Evolutionary conservation across 2,329 filamentous ascomycete genomes (phyloP), one percentile per base, ranked within the genome.

Genomic region (Xylariaceae sp.): DNA sequence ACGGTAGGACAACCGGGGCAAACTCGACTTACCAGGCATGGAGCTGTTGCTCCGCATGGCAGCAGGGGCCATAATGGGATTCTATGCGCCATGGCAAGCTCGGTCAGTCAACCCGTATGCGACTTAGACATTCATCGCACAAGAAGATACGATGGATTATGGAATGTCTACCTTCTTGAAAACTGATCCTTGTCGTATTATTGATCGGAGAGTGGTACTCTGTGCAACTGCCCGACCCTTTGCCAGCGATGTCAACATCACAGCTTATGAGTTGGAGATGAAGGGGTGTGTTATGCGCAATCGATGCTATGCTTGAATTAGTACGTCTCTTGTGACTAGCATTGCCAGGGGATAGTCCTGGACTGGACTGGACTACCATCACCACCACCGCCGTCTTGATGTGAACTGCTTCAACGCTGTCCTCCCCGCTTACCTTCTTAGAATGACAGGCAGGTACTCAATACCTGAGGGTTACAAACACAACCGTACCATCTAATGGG

Each of bases 1-100:
- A 51, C 52, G 57, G 62, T 53, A 64, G 57, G 18, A 49, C 9
- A 42, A 15, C 17, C 13, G 17, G 54, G 4, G 23, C 23, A 13
- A 42, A 65, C 8, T 4, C 10, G 17, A 51, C 73, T 60, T 72
- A 84, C 81, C 80, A 68, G 82, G 80, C 56, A 84, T 74, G 63
- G 83, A 83, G 77, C 82, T 86, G 70, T 77, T 85, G 73, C 77
- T 81, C 72, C 83, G 75, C 72, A 74, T 78, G 67, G 76, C 73
- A 64, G 78, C 74, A 55, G 79, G 76, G 51, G 82, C 80, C 82
- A 86, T 85, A 70, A 73, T 68, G 67, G 71, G 62, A 61, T 57
- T 72, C 72, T 74, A 66, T 62, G 61, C 37, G 23, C 51, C 30
- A 17, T 35, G 15, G 23, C n/a, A 45, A 15, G 55, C 67, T 53